These are phyloP conservation scores for Mallotus japonicus DNA, from an alignment of 441 rosid species.

Conservation along the genomic window DNA sequence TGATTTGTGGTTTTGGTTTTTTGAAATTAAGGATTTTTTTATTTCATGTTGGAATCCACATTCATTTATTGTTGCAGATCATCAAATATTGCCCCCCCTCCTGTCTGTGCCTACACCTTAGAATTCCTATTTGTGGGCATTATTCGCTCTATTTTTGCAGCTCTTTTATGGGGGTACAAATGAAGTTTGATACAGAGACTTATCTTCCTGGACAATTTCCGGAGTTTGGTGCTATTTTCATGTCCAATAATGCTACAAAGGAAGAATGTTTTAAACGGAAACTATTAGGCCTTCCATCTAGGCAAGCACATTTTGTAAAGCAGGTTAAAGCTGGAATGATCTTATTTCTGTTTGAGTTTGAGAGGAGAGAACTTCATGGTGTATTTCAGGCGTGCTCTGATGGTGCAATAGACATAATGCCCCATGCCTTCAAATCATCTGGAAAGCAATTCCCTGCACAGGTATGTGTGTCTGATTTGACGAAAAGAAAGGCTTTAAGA, in stretches of 20 bases:
- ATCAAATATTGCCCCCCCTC: no score
- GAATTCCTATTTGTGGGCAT: slow-evolving; percentile 1
- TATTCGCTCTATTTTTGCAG: slow-evolving; percentile 34
- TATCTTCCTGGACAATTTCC: slow-evolving; percentile 41
- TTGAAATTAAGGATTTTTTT: no score
- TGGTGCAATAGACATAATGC: slow-evolving; percentile 58
- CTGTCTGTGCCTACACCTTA: neutral
- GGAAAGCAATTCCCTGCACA: slow-evolving; percentile 67
- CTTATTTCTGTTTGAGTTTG: slow-evolving; percentile 63
- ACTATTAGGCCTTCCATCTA: slow-evolving; percentile 55
- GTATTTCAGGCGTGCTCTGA: slow-evolving; percentile 57
- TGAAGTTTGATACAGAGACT: slow-evolving; percentile 28
- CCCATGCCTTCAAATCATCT: slow-evolving; percentile 44
- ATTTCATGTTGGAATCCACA: no score
- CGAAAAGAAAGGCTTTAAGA: neutral
- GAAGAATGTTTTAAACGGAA: slow-evolving; percentile 43
- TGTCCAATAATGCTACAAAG: slow-evolving; percentile 45
- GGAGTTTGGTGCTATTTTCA: slow-evolving; percentile 65
- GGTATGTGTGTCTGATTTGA: slow-evolving; percentile 31
- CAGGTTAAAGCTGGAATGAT: slow-evolving; percentile 64
- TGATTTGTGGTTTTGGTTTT: no score
- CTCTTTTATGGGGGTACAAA: slow-evolving; percentile 17
- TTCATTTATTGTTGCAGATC: no score
- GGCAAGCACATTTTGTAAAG: slow-evolving; percentile 42
- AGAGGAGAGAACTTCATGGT: slow-evolving; percentile 59